phyloP scores from a whole-genome alignment of 2,329 filamentous ascomycete genomes.

The Monosporascus sp. region DNA sequence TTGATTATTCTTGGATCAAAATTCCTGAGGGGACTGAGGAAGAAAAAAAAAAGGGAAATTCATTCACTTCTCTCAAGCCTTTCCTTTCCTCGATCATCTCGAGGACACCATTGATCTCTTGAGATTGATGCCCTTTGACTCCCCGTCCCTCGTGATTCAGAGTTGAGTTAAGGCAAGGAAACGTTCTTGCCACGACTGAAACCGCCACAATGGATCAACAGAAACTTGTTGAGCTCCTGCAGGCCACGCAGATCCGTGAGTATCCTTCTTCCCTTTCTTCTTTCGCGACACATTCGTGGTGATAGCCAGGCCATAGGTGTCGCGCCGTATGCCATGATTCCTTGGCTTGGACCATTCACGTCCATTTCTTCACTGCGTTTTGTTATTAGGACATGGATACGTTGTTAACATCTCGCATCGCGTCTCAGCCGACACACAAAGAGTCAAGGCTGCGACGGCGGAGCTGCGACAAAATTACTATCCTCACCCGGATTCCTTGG shows the following conservation, averaged over 20 bases:
- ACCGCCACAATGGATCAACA: constrained; percentile 64
- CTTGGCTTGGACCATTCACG: not conserved
- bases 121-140: not conserved
- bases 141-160: not conserved
- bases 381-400: constrained; percentile 5
- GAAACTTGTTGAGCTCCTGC: constrained; percentile 79
- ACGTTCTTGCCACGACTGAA: not conserved
- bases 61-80: not conserved
- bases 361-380: constrained; percentile 7
- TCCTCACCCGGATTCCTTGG: constrained; percentile 74
- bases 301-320: not conserved
- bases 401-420: constrained; percentile 28
- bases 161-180: not conserved
- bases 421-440: constrained; percentile 72
- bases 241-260: constrained; percentile 83
- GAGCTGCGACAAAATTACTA: constrained; percentile 93
- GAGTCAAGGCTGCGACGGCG: constrained; percentile 84
- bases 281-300: too few relatives aligned
- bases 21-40: not conserved
- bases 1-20: not conserved
- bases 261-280: constrained; percentile 21
- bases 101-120: not conserved
- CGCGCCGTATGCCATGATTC: too few relatives aligned
- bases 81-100: not conserved
- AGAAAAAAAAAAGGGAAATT: not conserved